phyloP scores from a whole-genome alignment of 2,329 filamentous ascomycete species.

The Ilyonectria destructans region DNA sequence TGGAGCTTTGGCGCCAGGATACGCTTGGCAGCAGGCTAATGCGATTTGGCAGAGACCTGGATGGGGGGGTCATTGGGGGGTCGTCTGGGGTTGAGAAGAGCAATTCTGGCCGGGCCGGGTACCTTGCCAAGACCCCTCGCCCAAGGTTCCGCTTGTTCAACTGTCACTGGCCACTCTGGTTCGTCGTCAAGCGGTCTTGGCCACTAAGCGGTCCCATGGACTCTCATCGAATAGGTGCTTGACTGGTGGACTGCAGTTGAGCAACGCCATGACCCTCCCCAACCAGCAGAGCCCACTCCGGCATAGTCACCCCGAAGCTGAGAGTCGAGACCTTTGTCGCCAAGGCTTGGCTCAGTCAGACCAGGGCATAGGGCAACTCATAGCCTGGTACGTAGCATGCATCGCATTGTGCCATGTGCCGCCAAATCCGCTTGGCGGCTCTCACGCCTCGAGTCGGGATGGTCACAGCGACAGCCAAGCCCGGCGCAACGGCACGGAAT shows the following conservation, averaged over 20 bases:
- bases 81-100: constrained; percentile 26
- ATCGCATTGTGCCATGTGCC: constrained; percentile 37
- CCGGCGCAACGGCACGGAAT: constrained; percentile 4
- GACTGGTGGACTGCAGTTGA: constrained; percentile 17
- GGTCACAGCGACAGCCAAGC: constrained; percentile 4
- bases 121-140: constrained; percentile 24
- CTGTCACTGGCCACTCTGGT: constrained; percentile 18
- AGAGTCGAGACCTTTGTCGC: constrained; percentile 49
- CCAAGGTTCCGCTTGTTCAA: constrained; percentile 15
- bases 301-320: constrained; percentile 31
- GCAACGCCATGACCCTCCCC: constrained; percentile 23
- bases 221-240: constrained; percentile 7
- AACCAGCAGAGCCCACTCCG: constrained; percentile 39
- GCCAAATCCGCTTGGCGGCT: constrained; percentile 43
- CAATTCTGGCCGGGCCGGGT: constrained; percentile 17
- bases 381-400: constrained; percentile 25
- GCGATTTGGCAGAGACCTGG: constrained; percentile 32
- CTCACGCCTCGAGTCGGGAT: constrained; percentile 28
- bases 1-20: constrained; percentile 37
- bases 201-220: constrained; percentile 18
- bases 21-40: constrained; percentile 40
- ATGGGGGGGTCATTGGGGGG: constrained; percentile 10
- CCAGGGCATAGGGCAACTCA: constrained; percentile 34
- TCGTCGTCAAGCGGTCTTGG: constrained; percentile 33
- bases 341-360: constrained; percentile 49